Base-by-base conservation (phyloP, 2,329 filamentous ascomycete genomes). In the Sporothrix pallida region DNA sequence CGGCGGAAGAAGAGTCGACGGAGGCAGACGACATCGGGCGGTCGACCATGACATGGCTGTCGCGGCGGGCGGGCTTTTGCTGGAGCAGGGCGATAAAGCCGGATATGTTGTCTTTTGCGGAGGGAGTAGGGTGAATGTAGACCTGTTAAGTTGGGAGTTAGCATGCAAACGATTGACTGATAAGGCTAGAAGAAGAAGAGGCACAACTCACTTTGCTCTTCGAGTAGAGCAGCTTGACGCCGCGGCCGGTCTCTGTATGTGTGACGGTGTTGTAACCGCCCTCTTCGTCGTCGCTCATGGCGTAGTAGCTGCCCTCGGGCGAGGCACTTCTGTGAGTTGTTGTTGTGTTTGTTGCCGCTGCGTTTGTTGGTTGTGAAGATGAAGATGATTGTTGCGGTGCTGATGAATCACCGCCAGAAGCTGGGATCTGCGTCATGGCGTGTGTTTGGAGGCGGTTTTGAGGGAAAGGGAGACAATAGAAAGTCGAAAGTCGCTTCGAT, bases 211-310 rank as follows among this genome's bases (percentile, higher is more conserved):
- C 93, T 87, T 98, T 99, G 91, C 94, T 98, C 85, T 99, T 99
- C 23, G 94, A 95, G 79, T 92, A 98, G 15, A 99, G 86, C 46
- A 99, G 86, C 83, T 98, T 99, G 63, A 99, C 96, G 1, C 95
- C 96, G 77, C 89, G 89, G 0, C 93, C 92, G 2, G 90, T 90
- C 77, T 88, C 89, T 3, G 90, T 89, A 80, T 97, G 93, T 4
- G 93, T 92, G 79, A 99, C 94, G 20, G 94, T 98, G 81, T 97
- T 93, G 84, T 99, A 99, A 62, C 93, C 96, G 77, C 92, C 93
- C 83, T 98, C 96, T 76, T 97, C 95, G 80, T 97, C 94, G 84
- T 99, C 97, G 82, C 93, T 97, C 87, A 98, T 87, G 80, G 95
- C 95, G 86, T 97, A 98, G 86, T 95, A 96, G 79, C 94, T 97